Evolutionary conservation across 179 eudicot species (phyloP).

Genomic region (Spergularia azorica): DNA sequence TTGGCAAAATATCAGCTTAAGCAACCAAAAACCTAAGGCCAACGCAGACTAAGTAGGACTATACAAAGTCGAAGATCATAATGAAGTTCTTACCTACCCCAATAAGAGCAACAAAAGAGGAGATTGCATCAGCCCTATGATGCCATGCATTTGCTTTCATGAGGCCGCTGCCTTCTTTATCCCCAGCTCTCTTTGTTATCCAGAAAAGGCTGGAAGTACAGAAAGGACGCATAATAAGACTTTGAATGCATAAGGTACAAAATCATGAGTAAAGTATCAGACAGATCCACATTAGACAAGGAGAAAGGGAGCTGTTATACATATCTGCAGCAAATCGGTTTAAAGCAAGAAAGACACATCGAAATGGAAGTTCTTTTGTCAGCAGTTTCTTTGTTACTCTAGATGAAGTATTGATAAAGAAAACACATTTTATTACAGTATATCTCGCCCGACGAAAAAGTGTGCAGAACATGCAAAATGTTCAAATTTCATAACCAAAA

Average conservation of each 20-base stretch:
- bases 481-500: not conserved
- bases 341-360: not conserved
- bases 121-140: constrained; percentile 98
- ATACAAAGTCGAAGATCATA: not conserved
- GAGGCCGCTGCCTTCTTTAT: constrained; percentile 89
- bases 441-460: not conserved
- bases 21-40: not conserved
- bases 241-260: not conserved
- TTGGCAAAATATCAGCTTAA: constrained; percentile 6
- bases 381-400: too few species aligned
- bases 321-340: not conserved
- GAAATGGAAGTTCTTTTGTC: not conserved
- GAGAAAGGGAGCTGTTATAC: too few species aligned
- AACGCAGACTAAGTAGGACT: not conserved
- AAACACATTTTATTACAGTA: not conserved
- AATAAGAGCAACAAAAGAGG: constrained; percentile 90
- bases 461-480: too few species aligned
- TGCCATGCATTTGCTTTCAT: constrained; percentile 99
- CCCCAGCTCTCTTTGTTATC: constrained; percentile 93
- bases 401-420: too few species aligned
- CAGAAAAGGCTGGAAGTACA: constrained; percentile 63
- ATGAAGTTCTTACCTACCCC: constrained; percentile 83
- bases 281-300: too few species aligned
- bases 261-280: too few species aligned
- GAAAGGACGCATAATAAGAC: not conserved